A percentile compares a stretch with the other conserved stretches of the same genome.
These are phyloP conservation scores for Prunus dulcis DNA, from an alignment of 306 rosid genomes.

Conservation along the genomic window DNA sequence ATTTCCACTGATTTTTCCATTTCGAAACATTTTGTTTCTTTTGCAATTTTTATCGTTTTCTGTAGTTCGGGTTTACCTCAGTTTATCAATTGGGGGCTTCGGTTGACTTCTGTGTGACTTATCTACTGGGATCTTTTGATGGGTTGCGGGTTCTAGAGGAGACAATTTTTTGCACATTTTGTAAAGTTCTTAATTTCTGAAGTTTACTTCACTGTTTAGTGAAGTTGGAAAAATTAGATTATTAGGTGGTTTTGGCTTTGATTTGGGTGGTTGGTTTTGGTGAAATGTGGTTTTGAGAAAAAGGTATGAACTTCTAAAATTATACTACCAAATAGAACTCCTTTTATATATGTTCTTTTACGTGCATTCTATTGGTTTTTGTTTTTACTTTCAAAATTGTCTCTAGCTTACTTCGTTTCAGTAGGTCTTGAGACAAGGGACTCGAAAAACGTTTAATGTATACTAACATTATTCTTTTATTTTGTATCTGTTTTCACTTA, in stretches of 20 bases:
- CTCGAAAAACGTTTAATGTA: neutral
- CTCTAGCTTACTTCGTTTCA: neutral
- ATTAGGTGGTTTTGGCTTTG: neutral
- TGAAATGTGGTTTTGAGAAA: conserved; percentile 6
- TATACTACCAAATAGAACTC: neutral
- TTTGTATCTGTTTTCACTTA: neutral
- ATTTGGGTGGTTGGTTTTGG: neutral
- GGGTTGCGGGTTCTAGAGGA: conserved; percentile 1
- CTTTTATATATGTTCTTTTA: too few species aligned
- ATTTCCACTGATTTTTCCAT: neutral
- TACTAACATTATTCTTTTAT: neutral
- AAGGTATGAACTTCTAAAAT: neutral
- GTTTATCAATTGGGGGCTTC: neutral
- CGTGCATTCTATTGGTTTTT: neutral
- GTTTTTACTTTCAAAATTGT: neutral
- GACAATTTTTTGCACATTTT: conserved; percentile 12
- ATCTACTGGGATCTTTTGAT: neutral
- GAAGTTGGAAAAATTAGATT: neutral
- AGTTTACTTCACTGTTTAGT: neutral
- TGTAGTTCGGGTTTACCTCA: neutral
- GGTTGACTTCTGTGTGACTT: neutral
- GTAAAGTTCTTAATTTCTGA: neutral
- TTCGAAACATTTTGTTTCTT: neutral
- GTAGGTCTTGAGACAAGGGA: neutral
- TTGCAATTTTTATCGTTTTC: conserved; percentile 3